Evolutionary conservation across 768 basidiomycete species (phyloP).

Genomic region (Pisolithus sp.): DNA sequence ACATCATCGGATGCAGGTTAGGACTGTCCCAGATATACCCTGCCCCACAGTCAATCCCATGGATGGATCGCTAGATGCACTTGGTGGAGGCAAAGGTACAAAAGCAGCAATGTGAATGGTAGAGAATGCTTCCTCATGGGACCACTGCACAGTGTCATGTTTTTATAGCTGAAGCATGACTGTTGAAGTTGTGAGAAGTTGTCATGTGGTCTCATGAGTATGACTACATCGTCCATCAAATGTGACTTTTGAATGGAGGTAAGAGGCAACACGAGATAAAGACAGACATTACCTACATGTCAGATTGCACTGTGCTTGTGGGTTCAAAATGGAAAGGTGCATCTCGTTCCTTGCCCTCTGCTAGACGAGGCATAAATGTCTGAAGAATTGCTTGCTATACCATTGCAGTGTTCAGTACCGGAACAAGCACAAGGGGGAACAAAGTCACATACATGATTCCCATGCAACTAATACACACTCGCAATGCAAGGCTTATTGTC

Average conservation of each 20-base stretch:
- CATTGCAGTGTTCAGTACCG: neutral
- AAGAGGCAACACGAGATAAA: constrained; percentile 1
- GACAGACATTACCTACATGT: too few relatives aligned
- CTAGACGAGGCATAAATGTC: constrained; percentile 44
- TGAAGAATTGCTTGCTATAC: constrained; percentile 49
- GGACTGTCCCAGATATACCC: too few relatives aligned
- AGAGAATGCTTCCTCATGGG: constrained; percentile 78
- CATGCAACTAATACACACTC: constrained; percentile 63
- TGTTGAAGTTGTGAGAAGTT: constrained; percentile 65
- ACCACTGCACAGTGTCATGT: constrained; percentile 60
- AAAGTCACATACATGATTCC: constrained; percentile 39
- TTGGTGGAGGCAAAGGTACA: constrained; percentile 74
- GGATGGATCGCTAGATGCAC: too few relatives aligned
- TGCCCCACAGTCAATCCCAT: too few relatives aligned
- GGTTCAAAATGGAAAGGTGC: constrained; percentile 62
- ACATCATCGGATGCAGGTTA: too few relatives aligned
- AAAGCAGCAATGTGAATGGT: constrained; percentile 59
- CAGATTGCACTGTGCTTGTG: constrained; percentile 59
- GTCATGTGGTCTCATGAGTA: constrained; percentile 31
- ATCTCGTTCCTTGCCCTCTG: constrained; percentile 42
- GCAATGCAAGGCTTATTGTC: constrained; percentile 49
- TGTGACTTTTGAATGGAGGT: constrained; percentile 35
- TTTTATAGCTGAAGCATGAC: constrained; percentile 76
- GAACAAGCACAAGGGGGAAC: neutral
- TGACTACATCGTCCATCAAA: constrained; percentile 41